A percentile compares a stretch with the other conserved stretches of the same genome.
These are phyloP conservation scores for Tolypocladium guangdongense DNA, from an alignment of 2,329 filamentous ascomycete genomes.

Conservation along the genomic window DNA sequence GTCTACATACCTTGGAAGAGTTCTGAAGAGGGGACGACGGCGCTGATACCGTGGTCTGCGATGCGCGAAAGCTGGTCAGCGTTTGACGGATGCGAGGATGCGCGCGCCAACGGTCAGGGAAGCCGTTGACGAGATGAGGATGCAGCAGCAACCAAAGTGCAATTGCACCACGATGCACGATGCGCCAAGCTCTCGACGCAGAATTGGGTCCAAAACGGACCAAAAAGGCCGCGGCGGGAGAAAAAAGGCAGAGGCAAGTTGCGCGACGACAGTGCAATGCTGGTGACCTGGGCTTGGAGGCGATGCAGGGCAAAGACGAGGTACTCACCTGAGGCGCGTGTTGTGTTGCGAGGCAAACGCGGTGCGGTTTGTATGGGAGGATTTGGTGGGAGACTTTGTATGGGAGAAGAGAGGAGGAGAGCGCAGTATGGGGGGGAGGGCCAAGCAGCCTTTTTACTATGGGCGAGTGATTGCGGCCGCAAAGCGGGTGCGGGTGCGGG, in stretches of 20 bases:
- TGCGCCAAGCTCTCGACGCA: conserved; percentile 4
- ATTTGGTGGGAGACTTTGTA: conserved; percentile 49
- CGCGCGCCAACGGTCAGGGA: conserved; percentile 1
- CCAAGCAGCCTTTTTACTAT: conserved; percentile 54
- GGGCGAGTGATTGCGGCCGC: conserved; percentile 48
- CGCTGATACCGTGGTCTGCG: conserved; percentile 11
- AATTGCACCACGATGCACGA: conserved; percentile 6
- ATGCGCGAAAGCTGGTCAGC: conserved; percentile 6
- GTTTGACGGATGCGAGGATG: conserved; percentile 2
- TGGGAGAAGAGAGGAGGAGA: conserved; percentile 42
- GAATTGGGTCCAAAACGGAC: background rate
- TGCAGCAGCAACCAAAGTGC: background rate
- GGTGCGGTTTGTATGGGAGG: conserved; percentile 37
- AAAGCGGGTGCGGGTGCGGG: conserved; percentile 12
- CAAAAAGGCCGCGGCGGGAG: conserved; percentile 9
- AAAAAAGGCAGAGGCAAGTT: conserved; percentile 5
- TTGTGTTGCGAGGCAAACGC: conserved; percentile 33
- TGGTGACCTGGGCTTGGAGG: conserved; percentile 23
- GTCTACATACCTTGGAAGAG: conserved; percentile 24
- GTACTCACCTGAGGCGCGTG: conserved; percentile 42
- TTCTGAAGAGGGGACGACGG: conserved; percentile 12
- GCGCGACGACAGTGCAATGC: conserved; percentile 5
- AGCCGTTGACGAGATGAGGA: conserved; percentile 1
- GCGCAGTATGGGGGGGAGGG: conserved; percentile 40
- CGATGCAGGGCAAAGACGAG: conserved; percentile 17